Evolutionary conservation across 2,329 filamentous ascomycete genomes (phyloP).

Genomic region (Teratosphaeria nubilosa): DNA sequence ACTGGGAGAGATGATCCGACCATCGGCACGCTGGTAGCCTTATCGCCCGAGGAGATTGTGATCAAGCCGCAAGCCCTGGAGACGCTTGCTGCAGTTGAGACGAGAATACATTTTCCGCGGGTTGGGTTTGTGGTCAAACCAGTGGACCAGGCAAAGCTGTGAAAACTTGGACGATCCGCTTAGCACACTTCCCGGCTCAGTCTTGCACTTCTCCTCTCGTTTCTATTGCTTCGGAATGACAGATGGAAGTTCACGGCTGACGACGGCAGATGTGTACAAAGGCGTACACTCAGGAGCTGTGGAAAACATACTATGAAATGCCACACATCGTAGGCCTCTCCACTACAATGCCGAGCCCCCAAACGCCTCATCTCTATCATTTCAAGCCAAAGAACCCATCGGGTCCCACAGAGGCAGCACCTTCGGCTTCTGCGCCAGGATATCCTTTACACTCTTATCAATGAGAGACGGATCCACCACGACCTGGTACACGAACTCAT

Average conservation of each 20-base stretch:
- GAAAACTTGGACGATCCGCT: background rate
- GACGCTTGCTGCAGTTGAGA: slow-evolving; percentile 20
- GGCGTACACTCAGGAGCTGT: background rate
- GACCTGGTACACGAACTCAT: slow-evolving; percentile 69
- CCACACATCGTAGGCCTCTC: background rate
- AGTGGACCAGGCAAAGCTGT: slow-evolving; percentile 12
- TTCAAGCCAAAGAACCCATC: slow-evolving; percentile 29
- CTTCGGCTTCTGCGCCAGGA: slow-evolving; percentile 59
- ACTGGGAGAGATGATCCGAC: slow-evolving; percentile 31
- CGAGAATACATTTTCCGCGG: slow-evolving; percentile 31
- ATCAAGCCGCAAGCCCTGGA: slow-evolving; percentile 25
- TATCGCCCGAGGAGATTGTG: slow-evolving; percentile 32
- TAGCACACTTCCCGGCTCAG: background rate
- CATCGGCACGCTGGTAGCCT: slow-evolving; percentile 25
- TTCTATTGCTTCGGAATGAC: background rate
- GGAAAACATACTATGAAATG: background rate
- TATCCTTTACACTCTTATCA: slow-evolving; percentile 54
- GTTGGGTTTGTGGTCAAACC: slow-evolving; percentile 29
- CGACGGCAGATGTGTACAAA: background rate
- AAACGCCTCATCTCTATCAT: background rate
- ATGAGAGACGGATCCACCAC: slow-evolving; percentile 61
- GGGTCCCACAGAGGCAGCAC: slow-evolving; percentile 49
- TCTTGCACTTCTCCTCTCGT: background rate
- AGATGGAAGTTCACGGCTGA: too few species aligned
- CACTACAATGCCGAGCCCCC: background rate